Conservation (phyloP, 2,329 filamentous ascomycete species). For the Verticillium nonalfalfae region DNA sequence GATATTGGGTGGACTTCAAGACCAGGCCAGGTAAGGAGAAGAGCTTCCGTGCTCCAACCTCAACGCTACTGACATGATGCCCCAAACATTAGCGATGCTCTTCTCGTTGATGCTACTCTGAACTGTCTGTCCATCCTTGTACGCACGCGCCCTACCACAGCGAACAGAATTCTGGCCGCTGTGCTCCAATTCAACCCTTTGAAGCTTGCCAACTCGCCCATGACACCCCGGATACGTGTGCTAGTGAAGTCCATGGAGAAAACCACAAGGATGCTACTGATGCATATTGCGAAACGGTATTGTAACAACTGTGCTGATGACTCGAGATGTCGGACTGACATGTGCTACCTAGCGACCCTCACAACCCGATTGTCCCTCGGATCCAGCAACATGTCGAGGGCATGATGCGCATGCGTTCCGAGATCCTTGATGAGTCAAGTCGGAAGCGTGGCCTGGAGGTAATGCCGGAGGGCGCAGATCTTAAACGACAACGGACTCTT, state of each 20-base stretch:
- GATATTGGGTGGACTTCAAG: conserved; percentile 77
- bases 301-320: background rate
- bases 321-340: conserved; percentile 12
- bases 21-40: conserved; percentile 66
- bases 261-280: conserved; percentile 75
- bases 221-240: conserved; percentile 75
- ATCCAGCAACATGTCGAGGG: conserved; percentile 87
- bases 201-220: conserved; percentile 67
- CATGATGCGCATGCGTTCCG: conserved; percentile 68
- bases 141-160: conserved; percentile 71
- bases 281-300: conserved; percentile 76
- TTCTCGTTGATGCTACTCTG: conserved; percentile 84
- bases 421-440: conserved; percentile 71
- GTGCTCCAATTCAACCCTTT: conserved; percentile 90
- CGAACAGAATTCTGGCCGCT: conserved; percentile 78
- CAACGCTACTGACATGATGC: background rate
- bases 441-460: conserved; percentile 70
- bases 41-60: background rate
- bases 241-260: conserved; percentile 92
- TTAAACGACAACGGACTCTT: conserved; percentile 75
- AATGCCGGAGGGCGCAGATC: conserved; percentile 67
- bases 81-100: conserved; percentile 59
- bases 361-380: conserved; percentile 65
- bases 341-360: conserved; percentile 58
- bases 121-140: conserved; percentile 82